Base-by-base conservation (phyloP, 2,329 filamentous ascomycete species). In the Fusarium siculi region DNA sequence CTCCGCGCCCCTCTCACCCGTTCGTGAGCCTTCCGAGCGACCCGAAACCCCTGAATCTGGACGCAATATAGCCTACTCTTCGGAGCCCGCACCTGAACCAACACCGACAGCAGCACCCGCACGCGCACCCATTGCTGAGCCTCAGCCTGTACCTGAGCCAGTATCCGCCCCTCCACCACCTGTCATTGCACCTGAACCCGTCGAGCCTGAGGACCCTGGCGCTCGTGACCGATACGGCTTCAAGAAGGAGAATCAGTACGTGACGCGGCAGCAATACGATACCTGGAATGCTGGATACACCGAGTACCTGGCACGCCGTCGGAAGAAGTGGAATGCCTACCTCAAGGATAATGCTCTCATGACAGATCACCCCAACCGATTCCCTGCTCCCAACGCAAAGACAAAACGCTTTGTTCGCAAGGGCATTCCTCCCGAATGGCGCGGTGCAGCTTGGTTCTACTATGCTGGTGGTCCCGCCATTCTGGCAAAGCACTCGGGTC, bases 381-480 rank as follows among this genome's bases (percentile, higher is more conserved):
- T 98, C 75, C 96, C 96, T 2, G 88, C 92, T 3, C 92, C 91
- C 59, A 93, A 91, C 55, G 89, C 91, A 50, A 97, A 97, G 82
- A 90, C 96, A 47, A 97, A 97, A 83, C 89, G 95, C 23, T 98
- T 96, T 79, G 90, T 97, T 54, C 91, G 95, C 57, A 98, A 98
- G 82, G 96, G 96, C 21, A 96, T 98, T 55, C 96, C 96, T 7
- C 94, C 95, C 0, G 94, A 97, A 74, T 97, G 95, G 91, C 90
- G 96, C 78, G 96, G 96, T n/a, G 93, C 93, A 10, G 96, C 96
- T 50, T 98, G 96, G 96, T 98, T 97, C 81, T 98, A 93, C 84
- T 98, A 98, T 80, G 94, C 95, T 16, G 94, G 94, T 25, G 96
- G 96, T 3, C 94, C 94, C 30, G 90, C 91, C 50, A 92, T 94